These are phyloP conservation scores for Taiozyma onychis DNA, from an alignment of 1,139 yeast species.

Conservation along the genomic window DNA sequence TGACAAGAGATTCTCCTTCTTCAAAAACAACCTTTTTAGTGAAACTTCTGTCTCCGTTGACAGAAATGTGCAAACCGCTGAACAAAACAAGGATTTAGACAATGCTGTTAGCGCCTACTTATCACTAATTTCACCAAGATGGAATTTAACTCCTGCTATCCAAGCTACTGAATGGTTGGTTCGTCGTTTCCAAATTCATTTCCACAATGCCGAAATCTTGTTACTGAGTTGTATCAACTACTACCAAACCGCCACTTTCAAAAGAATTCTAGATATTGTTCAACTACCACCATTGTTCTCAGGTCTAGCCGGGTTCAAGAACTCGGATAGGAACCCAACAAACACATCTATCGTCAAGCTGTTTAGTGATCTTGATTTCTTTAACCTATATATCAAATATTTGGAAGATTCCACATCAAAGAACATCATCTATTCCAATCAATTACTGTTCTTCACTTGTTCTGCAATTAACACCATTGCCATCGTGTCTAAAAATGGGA, in stretches of 20 bases:
- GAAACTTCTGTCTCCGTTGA: constrained; percentile 76
- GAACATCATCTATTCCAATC: constrained; percentile 57
- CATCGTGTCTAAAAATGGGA: constrained; percentile 37
- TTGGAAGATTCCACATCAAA: constrained; percentile 49
- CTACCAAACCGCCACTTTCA: constrained; percentile 66
- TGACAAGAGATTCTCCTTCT: constrained; percentile 70
- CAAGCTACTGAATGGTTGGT: constrained; percentile 93
- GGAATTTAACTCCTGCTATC: constrained; percentile 68
- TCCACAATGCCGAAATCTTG: constrained; percentile 69
- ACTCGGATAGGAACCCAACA: constrained; percentile 59
- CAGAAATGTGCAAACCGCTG: constrained; percentile 73
- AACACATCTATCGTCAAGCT: constrained; percentile 65
- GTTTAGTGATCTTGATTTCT: constrained; percentile 64
- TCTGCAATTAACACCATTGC: constrained; percentile 62
- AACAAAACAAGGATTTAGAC: constrained; percentile 68
- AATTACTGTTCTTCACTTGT: constrained; percentile 74
- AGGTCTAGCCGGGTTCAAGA: constrained; percentile 67
- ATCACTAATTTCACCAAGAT: constrained; percentile 55
- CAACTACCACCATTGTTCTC: constrained; percentile 72
- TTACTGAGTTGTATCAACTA: constrained; percentile 73
- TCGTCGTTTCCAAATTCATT: constrained; percentile 83
- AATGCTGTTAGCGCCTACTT: constrained; percentile 71
- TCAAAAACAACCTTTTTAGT: constrained; percentile 69
- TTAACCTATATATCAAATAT: constrained; percentile 58
- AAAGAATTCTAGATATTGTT: constrained; percentile 65